phyloP scores from a whole-genome alignment of 2,329 filamentous ascomycete species.

The Aspergillus sp. region DNA sequence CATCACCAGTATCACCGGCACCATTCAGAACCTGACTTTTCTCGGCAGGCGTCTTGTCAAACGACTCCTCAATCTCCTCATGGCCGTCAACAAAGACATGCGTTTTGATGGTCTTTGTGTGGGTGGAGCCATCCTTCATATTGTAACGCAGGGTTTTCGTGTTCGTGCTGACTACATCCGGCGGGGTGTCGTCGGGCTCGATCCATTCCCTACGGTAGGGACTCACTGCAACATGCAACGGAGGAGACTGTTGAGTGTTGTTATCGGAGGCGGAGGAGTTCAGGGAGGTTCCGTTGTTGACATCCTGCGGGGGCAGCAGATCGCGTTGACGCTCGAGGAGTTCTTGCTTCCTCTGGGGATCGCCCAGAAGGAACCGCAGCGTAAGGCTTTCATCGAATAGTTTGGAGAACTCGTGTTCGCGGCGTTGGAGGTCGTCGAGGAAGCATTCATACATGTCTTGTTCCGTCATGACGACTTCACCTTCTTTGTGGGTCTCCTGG shows the following conservation, averaged over 20 bases:
- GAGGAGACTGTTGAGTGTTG: too few relatives aligned
- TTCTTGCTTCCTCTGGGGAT: constrained; percentile 19
- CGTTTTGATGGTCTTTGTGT: constrained; percentile 50
- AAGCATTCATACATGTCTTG: constrained; percentile 48
- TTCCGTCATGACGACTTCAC: constrained; percentile 25
- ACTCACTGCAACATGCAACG: too few relatives aligned
- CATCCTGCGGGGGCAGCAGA: not conserved
- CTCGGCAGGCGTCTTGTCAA: constrained; percentile 23
- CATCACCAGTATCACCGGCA: too few relatives aligned
- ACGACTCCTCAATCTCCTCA: constrained; percentile 51
- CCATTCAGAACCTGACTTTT: not conserved
- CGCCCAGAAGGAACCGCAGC: constrained; percentile 28
- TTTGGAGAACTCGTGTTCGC: constrained; percentile 23
- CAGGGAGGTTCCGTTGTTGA: constrained; percentile 13
- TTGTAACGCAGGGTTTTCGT: constrained; percentile 50
- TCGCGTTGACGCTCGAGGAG: constrained; percentile 8
- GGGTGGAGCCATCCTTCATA: constrained; percentile 49
- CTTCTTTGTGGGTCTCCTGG: constrained; percentile 12
- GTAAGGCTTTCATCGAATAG: constrained; percentile 26
- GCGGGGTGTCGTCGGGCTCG: not conserved
- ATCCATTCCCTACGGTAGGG: too few relatives aligned
- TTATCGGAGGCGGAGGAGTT: constrained; percentile 3
- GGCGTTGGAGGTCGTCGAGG: constrained; percentile 29
- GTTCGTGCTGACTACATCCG: constrained; percentile 45
- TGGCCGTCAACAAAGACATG: constrained; percentile 53